These are phyloP conservation scores for Asclepias syriaca DNA, from an alignment of 257 asterid species.

Conservation along the genomic window DNA sequence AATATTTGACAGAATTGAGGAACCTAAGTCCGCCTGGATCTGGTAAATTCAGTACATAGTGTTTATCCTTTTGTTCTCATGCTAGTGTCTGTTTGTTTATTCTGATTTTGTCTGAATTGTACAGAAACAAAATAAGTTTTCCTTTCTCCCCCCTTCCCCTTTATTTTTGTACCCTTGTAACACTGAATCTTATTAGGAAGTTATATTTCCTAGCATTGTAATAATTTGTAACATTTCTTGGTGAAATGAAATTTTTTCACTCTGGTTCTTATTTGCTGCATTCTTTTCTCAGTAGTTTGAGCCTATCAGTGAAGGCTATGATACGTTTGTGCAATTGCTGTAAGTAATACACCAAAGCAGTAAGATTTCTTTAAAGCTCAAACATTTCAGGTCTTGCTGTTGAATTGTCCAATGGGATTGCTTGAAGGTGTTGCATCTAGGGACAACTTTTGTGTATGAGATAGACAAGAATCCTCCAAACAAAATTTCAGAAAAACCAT, in stretches of 20 bases:
- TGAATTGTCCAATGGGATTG: neutral
- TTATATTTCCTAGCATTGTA: constrained; percentile 22
- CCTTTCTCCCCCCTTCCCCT: neutral
- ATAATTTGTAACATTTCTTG: constrained; percentile 15
- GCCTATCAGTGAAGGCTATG: neutral
- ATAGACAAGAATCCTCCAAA: neutral
- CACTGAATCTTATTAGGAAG: constrained; percentile 8
- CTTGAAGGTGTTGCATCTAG: neutral
- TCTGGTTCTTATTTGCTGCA: neutral
- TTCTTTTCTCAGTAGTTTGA: neutral
- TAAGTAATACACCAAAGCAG: neutral
- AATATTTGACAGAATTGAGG: constrained; percentile 37
- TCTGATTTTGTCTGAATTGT: constrained; percentile 17
- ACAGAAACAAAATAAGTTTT: constrained; percentile 16
- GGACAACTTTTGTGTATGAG: neutral
- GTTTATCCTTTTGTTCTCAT: constrained; percentile 6
- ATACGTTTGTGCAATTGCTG: neutral
- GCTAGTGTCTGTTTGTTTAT: constrained; percentile 15
- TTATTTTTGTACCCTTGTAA: constrained; percentile 9
- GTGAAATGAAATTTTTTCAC: constrained; percentile 10
- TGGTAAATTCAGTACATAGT: constrained; percentile 6
- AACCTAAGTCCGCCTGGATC: constrained; percentile 28
- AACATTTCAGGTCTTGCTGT: neutral
- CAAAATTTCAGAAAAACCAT: neutral
- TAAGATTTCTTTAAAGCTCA: neutral